Conservation (phyloP, 257 asterid genomes). For the Lavandula angustifolia region DNA sequence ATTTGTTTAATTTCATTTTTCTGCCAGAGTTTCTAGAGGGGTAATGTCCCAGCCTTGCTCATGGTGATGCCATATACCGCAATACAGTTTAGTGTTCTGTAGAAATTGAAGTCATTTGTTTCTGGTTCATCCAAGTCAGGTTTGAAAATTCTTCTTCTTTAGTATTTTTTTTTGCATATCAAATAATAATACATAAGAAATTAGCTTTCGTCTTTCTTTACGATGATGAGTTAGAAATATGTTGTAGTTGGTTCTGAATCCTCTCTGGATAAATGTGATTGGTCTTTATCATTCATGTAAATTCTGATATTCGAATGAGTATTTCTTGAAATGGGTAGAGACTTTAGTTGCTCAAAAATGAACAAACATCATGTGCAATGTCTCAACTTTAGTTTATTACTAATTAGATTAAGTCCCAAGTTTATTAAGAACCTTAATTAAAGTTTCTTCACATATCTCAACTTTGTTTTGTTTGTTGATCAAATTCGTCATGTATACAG, state of each 20-base stretch:
- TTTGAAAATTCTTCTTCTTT: conserved; percentile 32
- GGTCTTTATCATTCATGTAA: conserved; percentile 18
- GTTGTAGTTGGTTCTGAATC: not conserved
- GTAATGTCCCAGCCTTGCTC: conserved; percentile 91
- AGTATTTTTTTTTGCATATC: conserved; percentile 4
- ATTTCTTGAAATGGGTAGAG: too few species aligned
- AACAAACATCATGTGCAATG: too few species aligned
- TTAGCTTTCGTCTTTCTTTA: conserved; percentile 14
- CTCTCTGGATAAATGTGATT: not conserved
- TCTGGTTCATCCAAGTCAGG: conserved; percentile 93
- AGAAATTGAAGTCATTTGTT: conserved; percentile 73
- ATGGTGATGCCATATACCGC: conserved; percentile 98
- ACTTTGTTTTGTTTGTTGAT: too few species aligned
- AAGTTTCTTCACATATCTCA: too few species aligned
- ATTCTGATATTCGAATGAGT: too few species aligned
- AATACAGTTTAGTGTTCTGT: conserved; percentile 81
- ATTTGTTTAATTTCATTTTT: conserved; percentile 20
- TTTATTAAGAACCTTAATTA: too few species aligned
- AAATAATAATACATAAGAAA: not conserved
- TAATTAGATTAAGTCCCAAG: too few species aligned
- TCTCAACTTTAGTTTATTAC: too few species aligned
- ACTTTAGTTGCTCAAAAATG: too few species aligned
- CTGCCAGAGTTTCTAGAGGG: conserved; percentile 91
- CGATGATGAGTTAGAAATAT: not conserved
- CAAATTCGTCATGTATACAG: too few species aligned